Conservation (phyloP, 192 early-diverging fungal species). For the Rhizophagus prolifer region DNA sequence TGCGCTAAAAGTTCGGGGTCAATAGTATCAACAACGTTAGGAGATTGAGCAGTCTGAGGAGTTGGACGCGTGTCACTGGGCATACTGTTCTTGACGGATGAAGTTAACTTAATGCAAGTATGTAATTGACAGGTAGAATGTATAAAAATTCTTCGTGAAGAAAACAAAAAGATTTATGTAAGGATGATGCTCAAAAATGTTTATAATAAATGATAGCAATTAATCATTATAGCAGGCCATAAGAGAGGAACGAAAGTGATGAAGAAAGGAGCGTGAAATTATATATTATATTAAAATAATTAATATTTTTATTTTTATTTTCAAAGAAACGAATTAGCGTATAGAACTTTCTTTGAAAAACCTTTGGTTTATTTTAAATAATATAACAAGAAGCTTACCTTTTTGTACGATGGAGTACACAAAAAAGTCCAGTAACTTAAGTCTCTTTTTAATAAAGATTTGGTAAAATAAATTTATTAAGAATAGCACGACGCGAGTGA, state of each 20-base stretch:
- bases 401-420: neutral
- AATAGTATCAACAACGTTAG: neutral
- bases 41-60: neutral
- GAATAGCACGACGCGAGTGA: neutral
- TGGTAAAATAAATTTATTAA: neutral
- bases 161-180: neutral
- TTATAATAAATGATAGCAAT: neutral
- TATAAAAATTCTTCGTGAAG: neutral
- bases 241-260: neutral
- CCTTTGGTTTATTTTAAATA: neutral
- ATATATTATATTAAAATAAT: neutral
- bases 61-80: constrained; percentile 19
- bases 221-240: neutral
- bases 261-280: neutral
- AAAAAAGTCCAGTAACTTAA: neutral
- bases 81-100: neutral
- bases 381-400: neutral
- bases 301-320: neutral
- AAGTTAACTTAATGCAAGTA: neutral
- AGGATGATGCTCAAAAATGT: neutral
- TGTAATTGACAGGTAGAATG: neutral
- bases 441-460: neutral
- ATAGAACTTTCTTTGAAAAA: neutral
- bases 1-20: constrained; percentile 18
- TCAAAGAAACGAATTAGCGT: neutral